Base-by-base conservation (phyloP, 768 basidiomycete genomes). In the Kwoniella dejecticola region DNA sequence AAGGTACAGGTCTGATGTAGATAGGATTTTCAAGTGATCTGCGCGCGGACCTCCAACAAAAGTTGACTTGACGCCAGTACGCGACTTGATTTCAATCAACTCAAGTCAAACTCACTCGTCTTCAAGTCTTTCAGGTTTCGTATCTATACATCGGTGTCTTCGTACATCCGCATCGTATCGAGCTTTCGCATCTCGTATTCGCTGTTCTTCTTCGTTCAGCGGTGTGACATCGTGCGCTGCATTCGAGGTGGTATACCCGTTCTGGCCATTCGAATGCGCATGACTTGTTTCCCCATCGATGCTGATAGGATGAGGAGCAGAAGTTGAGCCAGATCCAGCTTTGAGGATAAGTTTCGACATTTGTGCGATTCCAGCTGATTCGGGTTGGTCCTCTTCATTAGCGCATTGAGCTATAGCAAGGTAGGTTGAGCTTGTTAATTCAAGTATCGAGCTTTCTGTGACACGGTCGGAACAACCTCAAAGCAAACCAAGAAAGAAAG, bases 111-210 rank as follows among this genome's bases (percentile, higher is more conserved):
- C 67, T 63, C 53, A 66, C 63, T 65, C 67, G 38, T 54, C 62
- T 40, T 70, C 66, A 11, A 66, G 27, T 26, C 57, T 52, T 12
- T 62, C 63, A n/a, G 68, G 44, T 49, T 63, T 60, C 13, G 61
- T 57, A n/a, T 67, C 55, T 15, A 63, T 63, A 42, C 62, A 57
- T 33, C 63, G 61, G 53, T 74, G 72, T n/a, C 57, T 55, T 42
- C 44, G 60, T 24, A 74, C 41, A 58, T 74, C 69, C 21, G 62
- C 66, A 29, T 70, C 66, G 42, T 73, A 62, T 50, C 71, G 49
- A 40, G 48, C 19, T 45, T 68, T 70, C 0, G 71, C 63, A 33
- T 68, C 64, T 11, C 55, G 52, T 30, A 63, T 63, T 7, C 54
- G 54, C 19, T 48, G 50, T 29, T 33, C 52, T 26, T 42, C 52